Evolutionary conservation across 768 basidiomycete species (phyloP).

Genomic region (Rhodotorula graminis): DNA sequence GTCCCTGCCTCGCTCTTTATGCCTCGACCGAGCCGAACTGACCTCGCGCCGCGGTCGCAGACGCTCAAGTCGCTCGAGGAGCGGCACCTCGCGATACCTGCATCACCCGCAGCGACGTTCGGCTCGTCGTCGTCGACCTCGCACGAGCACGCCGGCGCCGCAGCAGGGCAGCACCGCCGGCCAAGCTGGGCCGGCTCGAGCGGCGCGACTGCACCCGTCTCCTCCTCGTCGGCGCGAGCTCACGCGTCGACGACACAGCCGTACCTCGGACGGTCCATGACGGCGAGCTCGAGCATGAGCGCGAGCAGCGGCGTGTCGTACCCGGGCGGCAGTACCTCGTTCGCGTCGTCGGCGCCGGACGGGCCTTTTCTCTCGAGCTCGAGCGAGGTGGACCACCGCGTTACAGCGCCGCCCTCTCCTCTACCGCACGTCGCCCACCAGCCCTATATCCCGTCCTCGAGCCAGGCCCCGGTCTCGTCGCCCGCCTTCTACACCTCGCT

Average conservation of each 20-base stretch:
- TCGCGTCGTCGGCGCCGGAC: neutral
- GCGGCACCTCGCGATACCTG: neutral
- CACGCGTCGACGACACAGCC: no score
- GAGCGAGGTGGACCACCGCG: no score
- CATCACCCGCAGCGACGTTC: neutral
- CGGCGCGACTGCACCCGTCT: neutral
- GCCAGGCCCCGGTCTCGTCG: neutral
- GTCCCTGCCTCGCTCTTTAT: neutral
- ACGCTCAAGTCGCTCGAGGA: neutral
- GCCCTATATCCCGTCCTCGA: no score
- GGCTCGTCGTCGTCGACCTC: neutral
- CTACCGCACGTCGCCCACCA: no score
- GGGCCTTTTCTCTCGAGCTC: neutral
- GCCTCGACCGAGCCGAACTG: no score
- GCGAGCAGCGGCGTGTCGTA: neutral
- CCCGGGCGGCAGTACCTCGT: neutral
- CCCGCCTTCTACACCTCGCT: slow-evolving; percentile 7
- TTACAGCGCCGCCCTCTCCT: no score
- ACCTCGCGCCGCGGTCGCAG: rapidly evolving
- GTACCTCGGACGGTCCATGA: neutral
- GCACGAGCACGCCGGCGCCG: neutral
- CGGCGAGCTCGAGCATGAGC: neutral
- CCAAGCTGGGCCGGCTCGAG: neutral
- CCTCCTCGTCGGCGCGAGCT: neutral
- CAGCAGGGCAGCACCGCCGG: neutral